These are phyloP conservation scores for Lachnellula hyalina DNA, from an alignment of 2,329 filamentous ascomycete genomes.

Conservation along the genomic window DNA sequence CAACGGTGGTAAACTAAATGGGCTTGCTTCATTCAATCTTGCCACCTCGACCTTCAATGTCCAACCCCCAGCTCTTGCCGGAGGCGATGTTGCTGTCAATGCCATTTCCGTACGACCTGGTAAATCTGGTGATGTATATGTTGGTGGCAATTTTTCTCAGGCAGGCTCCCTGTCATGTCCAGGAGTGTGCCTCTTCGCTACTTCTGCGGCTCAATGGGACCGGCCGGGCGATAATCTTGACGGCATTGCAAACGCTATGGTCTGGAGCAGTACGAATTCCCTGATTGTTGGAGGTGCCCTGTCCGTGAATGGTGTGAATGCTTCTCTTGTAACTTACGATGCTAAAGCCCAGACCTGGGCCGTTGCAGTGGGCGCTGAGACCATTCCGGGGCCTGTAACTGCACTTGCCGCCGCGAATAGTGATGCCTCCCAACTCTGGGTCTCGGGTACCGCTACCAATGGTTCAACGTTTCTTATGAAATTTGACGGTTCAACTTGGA, in stretches of 20 bases:
- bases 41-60: constrained; percentile 54
- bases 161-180: constrained; percentile 81
- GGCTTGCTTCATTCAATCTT: constrained; percentile 77
- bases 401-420: constrained; percentile 69
- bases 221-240: constrained; percentile 67
- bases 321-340: constrained; percentile 70
- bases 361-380: constrained; percentile 52
- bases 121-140: constrained; percentile 68
- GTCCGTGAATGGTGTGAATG: constrained; percentile 57
- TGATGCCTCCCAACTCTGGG: constrained; percentile 73
- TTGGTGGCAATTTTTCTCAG: constrained; percentile 77
- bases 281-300: constrained; percentile 77
- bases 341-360: constrained; percentile 62
- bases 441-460: constrained; percentile 64
- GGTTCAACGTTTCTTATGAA: constrained; percentile 75
- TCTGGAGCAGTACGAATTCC: constrained; percentile 68
- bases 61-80: constrained; percentile 72
- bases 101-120: constrained; percentile 65
- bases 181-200: constrained; percentile 74
- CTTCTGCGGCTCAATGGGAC: constrained; percentile 68
- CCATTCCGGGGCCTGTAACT: constrained; percentile 74
- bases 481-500: constrained; percentile 70
- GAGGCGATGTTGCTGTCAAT: constrained; percentile 66
- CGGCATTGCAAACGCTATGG: constrained; percentile 65
- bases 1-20: constrained; percentile 57